Base-by-base conservation (phyloP, 1,139 yeast species). In the Meyerozyma athensensis region DNA sequence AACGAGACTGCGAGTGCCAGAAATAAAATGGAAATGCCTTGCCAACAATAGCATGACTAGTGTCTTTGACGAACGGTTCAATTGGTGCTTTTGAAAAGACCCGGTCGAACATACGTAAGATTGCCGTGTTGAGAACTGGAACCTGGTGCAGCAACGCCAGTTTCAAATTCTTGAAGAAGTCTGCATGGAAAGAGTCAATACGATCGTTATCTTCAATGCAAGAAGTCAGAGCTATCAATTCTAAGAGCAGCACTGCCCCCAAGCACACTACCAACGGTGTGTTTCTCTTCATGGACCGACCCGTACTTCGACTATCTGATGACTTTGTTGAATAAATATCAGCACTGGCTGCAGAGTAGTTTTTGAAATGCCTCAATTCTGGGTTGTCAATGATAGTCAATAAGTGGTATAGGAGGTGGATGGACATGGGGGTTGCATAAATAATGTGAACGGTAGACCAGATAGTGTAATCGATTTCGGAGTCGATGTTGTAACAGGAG, bases 1-100 rank as follows among this genome's bases (percentile, higher is more conserved):
- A 73, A 12, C 52, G 48, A 1, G 63, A 54, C 2, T 62, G 50
- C 0, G 77, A 62, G 42, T 69, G 68, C 81, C 82, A 78, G 14
- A 71, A 50, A 33, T 74, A 76, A 45, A 68, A 68, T 10, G 74
- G 74, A 14, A 65, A 54, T 2, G 63, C 39, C 24, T 44, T 46
- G 17, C 44, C 53, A 34, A 58, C 47, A 1, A 52, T 35, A 6
- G 7, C 4, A 5, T n/a, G 19, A 20, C 47, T 48, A n/a, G 39
- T 41, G 20, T 39, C 36, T 7, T 40, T 35, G 16, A 47, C 43
- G 47, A 33, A 44, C 48, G 36, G 48, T 54, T 7, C 51, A 52
- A 3, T 39, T 37, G 38, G 56, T 52, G 4, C 58, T 20, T 54
- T 58, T 6, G 64, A 51, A 22, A 72, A 57, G 3, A 67, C 39